A percentile compares a stretch with the other conserved stretches of the same genome.
phyloP scores from a whole-genome alignment of 2,329 filamentous ascomycete species.

The Colletotrichum zoysiae region DNA sequence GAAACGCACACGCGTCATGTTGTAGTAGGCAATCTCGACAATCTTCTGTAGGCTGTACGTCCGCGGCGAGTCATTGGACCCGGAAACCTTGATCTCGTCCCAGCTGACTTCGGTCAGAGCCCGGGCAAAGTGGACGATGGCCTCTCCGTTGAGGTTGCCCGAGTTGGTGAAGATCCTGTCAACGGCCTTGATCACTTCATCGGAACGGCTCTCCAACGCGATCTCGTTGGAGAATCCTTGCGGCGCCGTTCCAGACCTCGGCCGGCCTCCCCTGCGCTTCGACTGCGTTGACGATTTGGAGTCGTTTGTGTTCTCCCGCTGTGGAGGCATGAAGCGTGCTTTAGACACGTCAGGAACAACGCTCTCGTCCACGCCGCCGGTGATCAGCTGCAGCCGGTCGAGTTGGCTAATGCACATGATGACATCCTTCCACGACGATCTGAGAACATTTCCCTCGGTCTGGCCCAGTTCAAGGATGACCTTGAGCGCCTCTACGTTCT shows the following conservation, averaged over 20 bases:
- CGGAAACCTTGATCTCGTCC: slow-evolving; percentile 98
- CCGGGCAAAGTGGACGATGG: slow-evolving; percentile 94
- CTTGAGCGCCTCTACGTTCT: slow-evolving; percentile 95
- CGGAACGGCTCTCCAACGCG: slow-evolving; percentile 90
- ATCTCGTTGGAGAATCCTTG: slow-evolving; percentile 81
- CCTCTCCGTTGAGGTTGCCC: slow-evolving; percentile 90
- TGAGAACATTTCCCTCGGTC: slow-evolving; percentile 90
- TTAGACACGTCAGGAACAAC: slow-evolving; percentile 92
- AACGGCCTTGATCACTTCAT: slow-evolving; percentile 91
- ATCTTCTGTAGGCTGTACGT: slow-evolving; percentile 98
- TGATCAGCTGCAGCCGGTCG: slow-evolving; percentile 94
- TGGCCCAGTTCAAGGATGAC: slow-evolving; percentile 92
- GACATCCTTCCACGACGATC: slow-evolving; percentile 94
- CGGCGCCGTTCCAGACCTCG: slow-evolving; percentile 69
- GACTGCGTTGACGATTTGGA: slow-evolving; percentile 78
- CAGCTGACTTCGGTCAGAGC: slow-evolving; percentile 96
- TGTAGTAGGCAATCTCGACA: slow-evolving; percentile 99
- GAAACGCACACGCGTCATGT: slow-evolving; percentile 98
- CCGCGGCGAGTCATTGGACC: slow-evolving; percentile 92
- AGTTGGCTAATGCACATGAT: slow-evolving; percentile 96
- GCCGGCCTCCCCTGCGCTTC: slow-evolving; percentile 54
- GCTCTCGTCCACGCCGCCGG: slow-evolving; percentile 92
- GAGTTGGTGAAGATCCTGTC: slow-evolving; percentile 98
- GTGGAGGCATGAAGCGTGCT: slow-evolving; percentile 75
- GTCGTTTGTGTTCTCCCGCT: slow-evolving; percentile 65